phyloP scores from a whole-genome alignment of 352 stramenopile genomes.

The Globisporangium iwayamae region DNA sequence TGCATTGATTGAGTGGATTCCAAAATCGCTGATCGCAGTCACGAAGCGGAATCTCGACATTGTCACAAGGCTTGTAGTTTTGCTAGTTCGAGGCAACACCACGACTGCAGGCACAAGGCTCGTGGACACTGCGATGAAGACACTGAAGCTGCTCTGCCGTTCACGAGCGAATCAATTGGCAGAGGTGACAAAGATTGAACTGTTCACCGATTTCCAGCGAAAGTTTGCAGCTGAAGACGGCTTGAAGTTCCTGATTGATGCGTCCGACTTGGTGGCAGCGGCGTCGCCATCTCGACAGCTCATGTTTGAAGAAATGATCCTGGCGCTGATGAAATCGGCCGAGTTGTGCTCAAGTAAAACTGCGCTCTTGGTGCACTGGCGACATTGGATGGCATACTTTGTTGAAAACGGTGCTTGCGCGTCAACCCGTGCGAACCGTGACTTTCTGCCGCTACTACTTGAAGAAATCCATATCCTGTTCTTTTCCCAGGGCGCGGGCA shows the following conservation, averaged over 20 bases:
- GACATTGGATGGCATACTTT: slow-evolving; percentile 19
- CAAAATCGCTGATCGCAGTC: background rate
- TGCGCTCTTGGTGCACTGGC: slow-evolving; percentile 17
- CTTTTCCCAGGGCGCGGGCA: background rate
- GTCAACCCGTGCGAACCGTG: slow-evolving; percentile 3
- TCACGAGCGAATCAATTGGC: background rate
- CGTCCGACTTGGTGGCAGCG: slow-evolving; percentile 3
- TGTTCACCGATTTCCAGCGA: slow-evolving; percentile 13
- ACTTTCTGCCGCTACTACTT: slow-evolving; percentile 13
- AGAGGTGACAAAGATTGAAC: background rate
- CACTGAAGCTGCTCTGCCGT: slow-evolving; percentile 11
- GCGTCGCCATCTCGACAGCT: slow-evolving; percentile 5
- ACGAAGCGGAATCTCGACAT: slow-evolving; percentile 17
- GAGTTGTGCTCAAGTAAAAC: slow-evolving; percentile 8
- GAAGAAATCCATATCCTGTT: slow-evolving; percentile 14
- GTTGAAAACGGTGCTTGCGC: slow-evolving; percentile 16
- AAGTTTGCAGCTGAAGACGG: slow-evolving; percentile 12
- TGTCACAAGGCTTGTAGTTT: slow-evolving; percentile 2
- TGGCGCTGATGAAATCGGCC: slow-evolving; percentile 14
- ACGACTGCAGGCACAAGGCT: background rate
- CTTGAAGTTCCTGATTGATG: slow-evolving; percentile 15
- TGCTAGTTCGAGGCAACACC: background rate
- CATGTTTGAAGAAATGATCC: slow-evolving; percentile 15
- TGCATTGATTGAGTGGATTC: slow-evolving; percentile 8
- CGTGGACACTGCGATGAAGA: background rate